Percentiles rank a stretch among this genome's conserved stretches.
phyloP scores from a whole-genome alignment of 805 yeast species.

The Priceomyces medius region DNA sequence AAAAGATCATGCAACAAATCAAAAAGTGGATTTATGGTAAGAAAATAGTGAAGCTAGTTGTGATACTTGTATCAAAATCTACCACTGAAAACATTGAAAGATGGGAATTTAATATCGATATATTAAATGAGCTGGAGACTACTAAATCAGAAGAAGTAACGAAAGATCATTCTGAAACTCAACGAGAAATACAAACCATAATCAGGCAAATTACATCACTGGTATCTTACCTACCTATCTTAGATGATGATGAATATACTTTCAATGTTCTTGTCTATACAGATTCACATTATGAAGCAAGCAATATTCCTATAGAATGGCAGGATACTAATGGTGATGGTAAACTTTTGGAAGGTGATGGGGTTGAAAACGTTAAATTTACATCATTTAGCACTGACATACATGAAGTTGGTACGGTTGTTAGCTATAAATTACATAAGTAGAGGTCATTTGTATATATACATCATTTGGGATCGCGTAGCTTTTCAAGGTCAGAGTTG shows the following conservation, averaged over 20 bases:
- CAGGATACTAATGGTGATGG: slow-evolving; percentile 63
- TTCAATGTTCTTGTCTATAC: slow-evolving; percentile 86
- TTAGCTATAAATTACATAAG: slow-evolving; percentile 49
- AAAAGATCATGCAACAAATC: slow-evolving; percentile 65
- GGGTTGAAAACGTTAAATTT: slow-evolving; percentile 66
- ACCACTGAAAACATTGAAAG: slow-evolving; percentile 70
- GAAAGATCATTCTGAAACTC: slow-evolving; percentile 50
- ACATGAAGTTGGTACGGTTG: slow-evolving; percentile 73
- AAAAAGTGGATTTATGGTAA: slow-evolving; percentile 71
- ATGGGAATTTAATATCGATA: slow-evolving; percentile 79
- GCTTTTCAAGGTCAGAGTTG: slow-evolving; percentile 31
- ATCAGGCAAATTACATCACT: slow-evolving; percentile 88
- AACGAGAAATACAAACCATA: slow-evolving; percentile 77
- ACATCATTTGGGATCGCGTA: background rate
- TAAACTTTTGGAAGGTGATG: slow-evolving; percentile 49
- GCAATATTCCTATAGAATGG: slow-evolving; percentile 80
- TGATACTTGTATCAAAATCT: slow-evolving; percentile 70
- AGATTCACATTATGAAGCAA: slow-evolving; percentile 48
- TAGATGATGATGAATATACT: slow-evolving; percentile 59
- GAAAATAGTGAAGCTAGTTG: slow-evolving; percentile 62
- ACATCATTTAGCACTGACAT: slow-evolving; percentile 63
- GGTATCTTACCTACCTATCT: slow-evolving; percentile 77
- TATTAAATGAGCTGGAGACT: slow-evolving; percentile 21
- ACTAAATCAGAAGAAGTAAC: slow-evolving; percentile 2
- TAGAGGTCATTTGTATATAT: slow-evolving; percentile 4